Evolutionary conservation across 1,284 basidiomycete species (phyloP), one percentile per base, ranked within the genome.

Genomic region (Moniliophthora roreri): DNA sequence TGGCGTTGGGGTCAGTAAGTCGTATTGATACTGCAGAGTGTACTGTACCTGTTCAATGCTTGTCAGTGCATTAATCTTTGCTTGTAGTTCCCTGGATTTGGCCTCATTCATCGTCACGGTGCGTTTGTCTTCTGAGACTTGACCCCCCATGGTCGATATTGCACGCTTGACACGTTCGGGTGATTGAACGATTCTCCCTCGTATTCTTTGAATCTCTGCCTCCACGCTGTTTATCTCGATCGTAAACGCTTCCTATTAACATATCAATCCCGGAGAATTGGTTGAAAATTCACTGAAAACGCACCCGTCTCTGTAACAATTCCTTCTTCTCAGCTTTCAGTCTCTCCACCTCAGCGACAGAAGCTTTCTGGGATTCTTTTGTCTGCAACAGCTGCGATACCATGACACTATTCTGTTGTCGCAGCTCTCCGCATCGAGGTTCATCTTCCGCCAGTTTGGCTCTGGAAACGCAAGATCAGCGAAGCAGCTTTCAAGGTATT

Each of bases 101-200:
- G 77, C 74, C 62, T 92, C 87, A 54, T 85, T 80, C 54, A 77
- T 68, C 0, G 77, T 73, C 13, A 89, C 74, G 0, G 75, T 75
- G 52, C 78, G 80, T 70, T 88, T 82, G 61, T 87, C 80, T 60
- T 86, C 80, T 53, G 78, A 66, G 0, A 80, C 81, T 0, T 79
- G 82, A 8, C 71, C 64, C 3, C 79, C 77, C 88, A 94, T 92
- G 23, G 81, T 78, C 13, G 77, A 70, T 56, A 95, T 94, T 41
- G 84, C 87, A 51, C 86, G 82, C 66, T 85, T 87, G 61, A 94
- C 87, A 35, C 93, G 80, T 42, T 95, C 92, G 0, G 92, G 92
- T 0, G 91, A 93, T 62, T 91, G 90, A 1, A 95, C 91, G 54
- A 95, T 87, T 26, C 91, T 83, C 10, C 82, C 73, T 46, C 83